Conservation (phyloP, 1,139 yeast species). For the Protomyces inouyei region DNA sequence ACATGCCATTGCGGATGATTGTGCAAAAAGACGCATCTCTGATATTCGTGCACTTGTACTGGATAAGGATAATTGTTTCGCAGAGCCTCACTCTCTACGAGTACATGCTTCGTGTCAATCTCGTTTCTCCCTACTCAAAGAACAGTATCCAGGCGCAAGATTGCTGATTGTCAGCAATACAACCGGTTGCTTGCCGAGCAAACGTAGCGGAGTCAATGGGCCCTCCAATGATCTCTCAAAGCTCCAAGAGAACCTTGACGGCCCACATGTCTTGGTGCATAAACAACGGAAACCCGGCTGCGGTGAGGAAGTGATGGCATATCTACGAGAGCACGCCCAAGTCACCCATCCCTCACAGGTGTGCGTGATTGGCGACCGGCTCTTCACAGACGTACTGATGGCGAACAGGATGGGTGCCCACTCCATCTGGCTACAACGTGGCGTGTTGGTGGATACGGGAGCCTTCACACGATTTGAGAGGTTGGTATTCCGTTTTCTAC, state of each 20-base stretch:
- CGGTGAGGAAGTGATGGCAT: slow-evolving; percentile 60
- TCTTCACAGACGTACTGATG: slow-evolving; percentile 87
- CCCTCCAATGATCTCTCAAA: background rate
- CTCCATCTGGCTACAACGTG: slow-evolving; percentile 77
- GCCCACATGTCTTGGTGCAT: background rate
- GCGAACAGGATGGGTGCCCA: slow-evolving; percentile 89
- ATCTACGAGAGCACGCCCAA: slow-evolving; percentile 22
- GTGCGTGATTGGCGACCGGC: slow-evolving; percentile 82
- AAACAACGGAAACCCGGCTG: slow-evolving; percentile 79
- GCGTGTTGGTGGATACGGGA: slow-evolving; percentile 38
- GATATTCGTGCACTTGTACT: slow-evolving; percentile 71
- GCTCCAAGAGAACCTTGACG: background rate
- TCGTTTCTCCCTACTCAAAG: slow-evolving; percentile 55
- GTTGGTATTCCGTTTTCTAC: background rate
- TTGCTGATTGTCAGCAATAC: slow-evolving; percentile 83
- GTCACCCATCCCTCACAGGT: slow-evolving; percentile 56
- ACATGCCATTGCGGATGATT: background rate
- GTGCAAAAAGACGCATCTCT: slow-evolving; percentile 2
- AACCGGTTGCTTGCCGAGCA: slow-evolving; percentile 53
- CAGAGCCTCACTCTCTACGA: slow-evolving; percentile 71
- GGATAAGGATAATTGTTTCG: slow-evolving; percentile 94
- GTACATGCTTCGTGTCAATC: slow-evolving; percentile 41
- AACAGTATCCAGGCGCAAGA: slow-evolving; percentile 58
- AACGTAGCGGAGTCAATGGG: background rate
- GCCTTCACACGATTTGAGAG: slow-evolving; percentile 7